Percentiles rank a stretch among this genome's conserved stretches.
Evolutionary conservation across 495 filamentous ascomycete genomes (phyloP).

Genomic region (Podospora fimiseda): DNA sequence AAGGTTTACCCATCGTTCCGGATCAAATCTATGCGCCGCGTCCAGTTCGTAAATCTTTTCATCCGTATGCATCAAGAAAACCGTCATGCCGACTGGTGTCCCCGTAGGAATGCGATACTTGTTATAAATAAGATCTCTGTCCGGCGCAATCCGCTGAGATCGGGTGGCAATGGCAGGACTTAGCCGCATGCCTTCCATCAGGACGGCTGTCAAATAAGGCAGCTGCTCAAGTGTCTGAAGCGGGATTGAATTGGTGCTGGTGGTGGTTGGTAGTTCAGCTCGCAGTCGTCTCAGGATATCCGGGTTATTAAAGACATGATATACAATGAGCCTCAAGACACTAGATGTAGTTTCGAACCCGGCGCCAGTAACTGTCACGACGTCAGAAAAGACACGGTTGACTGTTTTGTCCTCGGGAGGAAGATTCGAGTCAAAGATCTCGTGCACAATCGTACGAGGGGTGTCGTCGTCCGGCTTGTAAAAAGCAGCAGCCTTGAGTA

Average conservation of each 20-base stretch:
- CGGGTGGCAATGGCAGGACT: slow-evolving; percentile 31
- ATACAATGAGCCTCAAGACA: slow-evolving; percentile 19
- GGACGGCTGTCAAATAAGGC: slow-evolving; percentile 30
- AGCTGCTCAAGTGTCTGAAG: slow-evolving; percentile 25
- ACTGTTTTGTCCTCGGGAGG: slow-evolving; percentile 21
- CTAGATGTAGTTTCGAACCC: slow-evolving; percentile 25
- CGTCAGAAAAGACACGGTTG: slow-evolving; percentile 19
- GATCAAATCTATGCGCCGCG: slow-evolving; percentile 14
- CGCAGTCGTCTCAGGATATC: slow-evolving; percentile 17
- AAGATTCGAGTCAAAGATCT: slow-evolving; percentile 24
- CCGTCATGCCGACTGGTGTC: slow-evolving; percentile 31
- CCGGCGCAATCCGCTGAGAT: slow-evolving; percentile 28
- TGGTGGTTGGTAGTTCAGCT: slow-evolving; percentile 13
- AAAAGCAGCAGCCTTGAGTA: slow-evolving; percentile 10
- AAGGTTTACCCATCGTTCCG: slow-evolving; percentile 16
- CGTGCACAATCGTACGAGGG: slow-evolving; percentile 20
- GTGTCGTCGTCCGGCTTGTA: slow-evolving; percentile 12
- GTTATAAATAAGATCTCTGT: slow-evolving; percentile 30
- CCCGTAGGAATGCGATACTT: slow-evolving; percentile 44
- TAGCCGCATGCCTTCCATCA: slow-evolving; percentile 33
- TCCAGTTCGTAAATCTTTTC: slow-evolving; percentile 19
- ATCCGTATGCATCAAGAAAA: slow-evolving; percentile 25
- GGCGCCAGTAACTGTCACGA: slow-evolving; percentile 18
- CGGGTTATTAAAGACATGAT: slow-evolving; percentile 19
- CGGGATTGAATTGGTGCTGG: background rate